Evolutionary conservation across 2,329 filamentous ascomycete genomes (phyloP), one percentile per base, ranked within the genome.

Genomic region (Colletotrichum musicola): DNA sequence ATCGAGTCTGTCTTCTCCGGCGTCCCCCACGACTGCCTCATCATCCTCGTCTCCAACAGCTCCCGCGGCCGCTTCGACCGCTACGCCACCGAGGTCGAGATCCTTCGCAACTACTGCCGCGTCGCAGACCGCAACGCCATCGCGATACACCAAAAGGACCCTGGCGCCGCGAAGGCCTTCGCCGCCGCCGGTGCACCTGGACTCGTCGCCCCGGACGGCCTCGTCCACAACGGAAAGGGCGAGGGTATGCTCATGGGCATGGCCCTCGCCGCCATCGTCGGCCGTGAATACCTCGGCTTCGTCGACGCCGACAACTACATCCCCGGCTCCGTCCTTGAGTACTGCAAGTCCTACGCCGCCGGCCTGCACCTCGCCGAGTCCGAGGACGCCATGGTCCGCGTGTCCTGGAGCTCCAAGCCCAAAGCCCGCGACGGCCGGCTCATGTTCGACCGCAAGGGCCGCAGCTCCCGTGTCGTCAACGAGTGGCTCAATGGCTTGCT

Each of bases 61-160:
- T 35, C 38, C 2, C 49, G 56, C 6, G 12, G 20, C 6, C 46
- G 16, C 4, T 25, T 25, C 9, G 62, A 65, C 54, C 35, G 47
- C 5, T 65, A 54, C 62, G 40, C 30, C 4, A 54, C 18, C 1
- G 62, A 65, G 14, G 62, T 47, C 38, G 14, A 14, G 2, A 27
- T 53, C 14, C 14, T 65, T 4, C 46, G 27, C 2, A 27, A 47
- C 6, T 54, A 53, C n/a, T 65, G 56, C 47, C 35, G 35, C 12
- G 20, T 22, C 4, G 40, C 55, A 6, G 46, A 38, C 13, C 55
- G 62, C 18, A n/a, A 12, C 47, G 62, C 55, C 20, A 54, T 65
- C 14, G 55, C 62, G n/a, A 59, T 65, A 16, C 62, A 65, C 55
- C 62, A 61, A 42, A 65, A 65, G 18, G 56, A 65, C 13, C n/a